Evolutionary conservation across 257 asterid species (phyloP), one percentile per base, ranked within the genome.

Genomic region (Lycium barbarum): DNA sequence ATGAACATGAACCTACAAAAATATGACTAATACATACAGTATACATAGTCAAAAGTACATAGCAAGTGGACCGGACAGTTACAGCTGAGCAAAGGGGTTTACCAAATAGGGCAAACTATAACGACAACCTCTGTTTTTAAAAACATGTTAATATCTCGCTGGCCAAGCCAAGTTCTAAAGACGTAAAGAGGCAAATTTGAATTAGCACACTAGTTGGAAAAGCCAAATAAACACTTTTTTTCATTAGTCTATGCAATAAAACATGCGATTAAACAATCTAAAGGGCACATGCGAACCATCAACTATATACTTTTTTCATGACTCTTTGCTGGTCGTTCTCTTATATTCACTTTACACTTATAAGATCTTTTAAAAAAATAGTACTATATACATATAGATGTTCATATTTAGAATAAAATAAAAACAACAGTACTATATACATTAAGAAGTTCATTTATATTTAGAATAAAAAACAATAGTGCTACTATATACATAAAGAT

Each of bases 281-380:
- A 26, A 12, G 18, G 2, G 18, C 6, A n/a, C 59, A 45, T 45
- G 80, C 55, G 4, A 72, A 7, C 57, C 80, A 72, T 72, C 58
- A 45, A 2, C 35, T 72, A 18, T 26, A 26, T 26, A 26, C 33
- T 26, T 26, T 26, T 26, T 26, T 26, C 33, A 26, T 18, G 14
- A 18, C 11, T 71, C 55, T 43, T 57, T 72, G 33, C 54, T 70
- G 13, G 8, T 70, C 36, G 22, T 38, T 38, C 53, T 3, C 54
- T 65, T 65, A 15, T 68, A 35, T 33, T 66, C 20, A 66, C 74
- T 67, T 35, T 67, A 67, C 47, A 67, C 74, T 67, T 67, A 3
- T 35, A 38, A 8, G 2, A 36, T 38, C 26, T 68, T 15, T 68
- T 68, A 68, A 36, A 68, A 68, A 22, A 36, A 68, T 40, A 40